phyloP scores from a whole-genome alignment of 139 green algal species.

The Picochlorum sp. region DNA sequence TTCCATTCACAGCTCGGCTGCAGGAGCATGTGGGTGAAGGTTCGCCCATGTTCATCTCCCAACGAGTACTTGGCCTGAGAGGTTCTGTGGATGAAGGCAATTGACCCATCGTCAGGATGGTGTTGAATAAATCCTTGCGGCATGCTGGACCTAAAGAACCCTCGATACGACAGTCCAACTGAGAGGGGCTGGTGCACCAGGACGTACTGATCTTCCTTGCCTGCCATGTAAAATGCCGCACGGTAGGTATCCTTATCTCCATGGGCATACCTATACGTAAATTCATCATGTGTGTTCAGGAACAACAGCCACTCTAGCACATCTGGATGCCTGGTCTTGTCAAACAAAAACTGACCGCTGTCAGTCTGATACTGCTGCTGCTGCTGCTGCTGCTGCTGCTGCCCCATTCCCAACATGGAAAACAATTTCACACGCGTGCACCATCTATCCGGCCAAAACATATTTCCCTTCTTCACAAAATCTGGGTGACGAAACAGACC shows the following conservation, averaged over 20 bases:
- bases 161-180: background rate
- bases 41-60: background rate
- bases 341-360: conserved; percentile 31
- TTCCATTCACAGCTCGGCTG: conserved; percentile 9
- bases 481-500: conserved; percentile 19
- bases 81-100: conserved; percentile 15
- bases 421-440: conserved; percentile 16
- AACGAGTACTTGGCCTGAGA: conserved; percentile 6
- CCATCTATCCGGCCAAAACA: conserved; percentile 40
- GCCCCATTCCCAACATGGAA: conserved; percentile 14
- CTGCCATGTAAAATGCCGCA: conserved; percentile 24
- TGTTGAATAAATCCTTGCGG: conserved; percentile 19
- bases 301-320: conserved; percentile 34
- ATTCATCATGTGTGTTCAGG: conserved; percentile 29
- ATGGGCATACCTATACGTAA: conserved; percentile 24
- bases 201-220: conserved; percentile 4
- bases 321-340: conserved; percentile 17
- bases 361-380: conserved; percentile 24
- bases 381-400: conserved; percentile 5
- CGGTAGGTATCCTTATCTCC: conserved; percentile 40
- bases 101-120: conserved; percentile 14
- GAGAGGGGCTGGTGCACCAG: conserved; percentile 11
- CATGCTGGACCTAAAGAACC: background rate
- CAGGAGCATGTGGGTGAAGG: conserved; percentile 4
- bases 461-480: conserved; percentile 16